phyloP scores from a whole-genome alignment of 768 basidiomycete genomes.

The Boletus tomentosulus region DNA sequence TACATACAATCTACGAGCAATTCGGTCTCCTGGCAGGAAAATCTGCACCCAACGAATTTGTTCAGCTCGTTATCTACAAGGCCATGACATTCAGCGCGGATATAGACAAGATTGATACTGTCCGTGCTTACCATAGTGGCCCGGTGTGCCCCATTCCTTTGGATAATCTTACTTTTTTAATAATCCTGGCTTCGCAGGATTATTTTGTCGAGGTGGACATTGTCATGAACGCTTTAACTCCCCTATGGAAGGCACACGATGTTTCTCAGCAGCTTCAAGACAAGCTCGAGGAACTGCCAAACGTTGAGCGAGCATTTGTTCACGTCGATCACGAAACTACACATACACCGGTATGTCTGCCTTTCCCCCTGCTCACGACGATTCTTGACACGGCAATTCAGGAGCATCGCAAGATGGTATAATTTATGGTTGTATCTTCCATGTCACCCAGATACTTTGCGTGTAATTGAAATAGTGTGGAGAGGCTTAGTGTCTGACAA shows the following conservation, averaged over 20 bases:
- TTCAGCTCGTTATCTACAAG: conserved; percentile 91
- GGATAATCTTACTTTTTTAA: not conserved
- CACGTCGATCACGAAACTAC: conserved; percentile 93
- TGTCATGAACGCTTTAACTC: conserved; percentile 86
- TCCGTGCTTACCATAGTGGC: conserved; percentile 89
- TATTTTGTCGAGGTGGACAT: conserved; percentile 96
- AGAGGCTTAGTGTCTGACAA: not conserved
- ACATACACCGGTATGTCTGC: conserved; percentile 55
- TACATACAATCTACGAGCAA: conserved; percentile 68
- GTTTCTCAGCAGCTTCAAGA: conserved; percentile 81
- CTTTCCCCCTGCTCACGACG: not conserved
- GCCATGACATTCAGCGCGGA: conserved; percentile 79
- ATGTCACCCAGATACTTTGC: not conserved
- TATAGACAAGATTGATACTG: conserved; percentile 86
- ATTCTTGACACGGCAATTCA: conserved; percentile 13
- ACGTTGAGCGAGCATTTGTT: conserved; percentile 90
- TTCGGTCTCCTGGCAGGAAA: conserved; percentile 89
- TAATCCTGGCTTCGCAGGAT: conserved; percentile 41
- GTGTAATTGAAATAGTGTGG: not conserved
- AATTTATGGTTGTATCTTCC: not conserved
- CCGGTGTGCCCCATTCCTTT: conserved; percentile 42
- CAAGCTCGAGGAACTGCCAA: conserved; percentile 83
- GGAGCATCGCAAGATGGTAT: conserved; percentile 43
- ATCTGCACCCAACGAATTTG: conserved; percentile 86
- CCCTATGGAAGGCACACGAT: conserved; percentile 86